Base-by-base conservation (phyloP, 257 asterid species). In the Fraxinus pennsylvanica region DNA sequence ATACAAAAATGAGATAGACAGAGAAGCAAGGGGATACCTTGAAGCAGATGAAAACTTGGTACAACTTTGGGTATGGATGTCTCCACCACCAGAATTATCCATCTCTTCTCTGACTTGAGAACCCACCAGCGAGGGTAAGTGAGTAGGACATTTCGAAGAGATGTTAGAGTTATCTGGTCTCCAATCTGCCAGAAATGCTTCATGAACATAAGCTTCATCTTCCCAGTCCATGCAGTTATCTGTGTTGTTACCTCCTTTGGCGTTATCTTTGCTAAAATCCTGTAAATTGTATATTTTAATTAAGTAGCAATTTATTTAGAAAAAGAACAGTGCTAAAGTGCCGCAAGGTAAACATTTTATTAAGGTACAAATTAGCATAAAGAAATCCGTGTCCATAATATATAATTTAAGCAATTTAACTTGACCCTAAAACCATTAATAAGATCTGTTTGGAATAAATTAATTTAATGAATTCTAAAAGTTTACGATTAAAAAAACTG, bases 101-200 rank as follows among this genome's bases (percentile, higher is more conserved):
- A 66, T 82, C 74, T 78, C 84, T 76, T 81, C 86, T 68, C 85
- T 78, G 78, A 83, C 81, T 81, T 76, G 90, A 76, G 87, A 79
- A 78, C 82, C 82, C 85, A 52, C 91, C 39, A 73, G 80, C 38
- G 82, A 66, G 39, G 78, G 83, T 78, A 80, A 72, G 75, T 36
- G 71, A 79, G 78, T 65, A 33, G 86, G 85, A 80, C 66, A 73
- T 39, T 81, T 82, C 21, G 85, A 70, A 71, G 84, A 81, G 78
- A 72, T 82, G 79, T 82, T 84, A 74, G 87, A 75, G 39, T 78
- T 75, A 74, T 79, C 88, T 8, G 98, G 96, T 85, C 91, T 88
- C 97, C 97, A 91, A 82, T 93, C 99, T 30, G 97, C 92, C 88
- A 96, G 88, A 89, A 96, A 96, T 27, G 99, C 99, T 82, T 93